Evolutionary conservation across 1,284 basidiomycete genomes (phyloP).

Genomic region (Ustilago shanxiensis): DNA sequence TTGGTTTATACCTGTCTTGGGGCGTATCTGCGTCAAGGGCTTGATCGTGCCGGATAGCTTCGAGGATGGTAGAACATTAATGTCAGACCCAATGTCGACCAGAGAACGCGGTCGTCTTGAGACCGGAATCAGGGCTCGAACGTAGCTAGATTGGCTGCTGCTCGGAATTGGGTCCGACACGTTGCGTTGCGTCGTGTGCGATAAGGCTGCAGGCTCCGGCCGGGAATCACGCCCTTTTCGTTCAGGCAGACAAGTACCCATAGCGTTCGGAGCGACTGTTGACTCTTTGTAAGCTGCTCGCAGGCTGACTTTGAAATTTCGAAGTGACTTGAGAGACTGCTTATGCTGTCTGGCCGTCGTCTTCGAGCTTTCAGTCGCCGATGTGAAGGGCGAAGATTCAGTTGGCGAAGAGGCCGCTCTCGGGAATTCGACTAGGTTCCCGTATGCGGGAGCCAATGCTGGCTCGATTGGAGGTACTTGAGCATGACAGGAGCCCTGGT

Average conservation of each 20-base stretch:
- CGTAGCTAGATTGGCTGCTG: neutral
- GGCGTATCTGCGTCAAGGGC: neutral
- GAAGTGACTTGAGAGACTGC: slow-evolving; percentile 10
- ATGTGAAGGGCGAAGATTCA: neutral
- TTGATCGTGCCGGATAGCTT: neutral
- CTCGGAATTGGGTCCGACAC: neutral
- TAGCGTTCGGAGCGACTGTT: neutral
- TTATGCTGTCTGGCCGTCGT: neutral
- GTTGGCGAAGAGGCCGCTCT: slow-evolving; percentile 6
- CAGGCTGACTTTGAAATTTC: slow-evolving; percentile 13
- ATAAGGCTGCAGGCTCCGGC: too few species aligned
- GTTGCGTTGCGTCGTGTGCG: neutral
- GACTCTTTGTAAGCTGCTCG: slow-evolving; percentile 6
- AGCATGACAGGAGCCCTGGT: neutral
- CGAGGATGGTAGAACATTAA: neutral
- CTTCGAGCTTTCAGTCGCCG: neutral
- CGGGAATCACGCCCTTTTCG: too few species aligned
- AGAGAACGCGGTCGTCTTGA: neutral
- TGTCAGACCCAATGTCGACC: neutral
- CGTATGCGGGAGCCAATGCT: neutral
- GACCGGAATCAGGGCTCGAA: slow-evolving; percentile 2
- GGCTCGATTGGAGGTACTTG: neutral
- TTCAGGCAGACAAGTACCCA: too few species aligned
- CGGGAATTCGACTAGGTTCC: neutral
- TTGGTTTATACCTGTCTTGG: neutral